Conservation (phyloP, 2,329 filamentous ascomycete genomes). For the Neofusicoccum ribis region DNA sequence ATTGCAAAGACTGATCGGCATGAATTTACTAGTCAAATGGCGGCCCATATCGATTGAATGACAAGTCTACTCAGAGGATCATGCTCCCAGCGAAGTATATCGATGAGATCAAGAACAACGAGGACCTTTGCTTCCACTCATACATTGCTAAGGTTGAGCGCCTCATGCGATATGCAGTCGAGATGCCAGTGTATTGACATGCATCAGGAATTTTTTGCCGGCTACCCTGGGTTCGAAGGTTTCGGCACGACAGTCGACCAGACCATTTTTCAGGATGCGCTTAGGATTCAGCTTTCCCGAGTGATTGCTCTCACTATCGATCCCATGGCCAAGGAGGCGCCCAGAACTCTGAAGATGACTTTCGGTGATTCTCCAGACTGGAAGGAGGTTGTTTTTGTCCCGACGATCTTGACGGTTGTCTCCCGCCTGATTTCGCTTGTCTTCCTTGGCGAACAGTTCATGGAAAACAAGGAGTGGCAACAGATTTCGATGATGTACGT, state of each 20-base stretch:
- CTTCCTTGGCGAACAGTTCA: not conserved
- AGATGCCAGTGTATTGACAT: not conserved
- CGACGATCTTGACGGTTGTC: not conserved
- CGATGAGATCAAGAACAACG: not conserved
- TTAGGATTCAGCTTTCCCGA: not conserved
- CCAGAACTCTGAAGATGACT: not conserved
- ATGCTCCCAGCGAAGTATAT: not conserved
- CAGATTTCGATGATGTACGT: slow-evolving; percentile 30
- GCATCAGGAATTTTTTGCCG: not conserved
- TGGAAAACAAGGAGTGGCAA: slow-evolving; percentile 40
- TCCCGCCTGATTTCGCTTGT: not conserved
- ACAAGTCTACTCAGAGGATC: not conserved
- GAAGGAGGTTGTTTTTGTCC: not conserved
- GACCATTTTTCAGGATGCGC: not conserved
- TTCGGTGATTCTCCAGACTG: not conserved
- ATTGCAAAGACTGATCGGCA: not conserved
- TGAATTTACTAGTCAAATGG: not conserved
- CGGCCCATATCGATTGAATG: not conserved
- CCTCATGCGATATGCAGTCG: not conserved
- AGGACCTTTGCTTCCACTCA: not conserved
- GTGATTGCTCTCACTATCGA: not conserved
- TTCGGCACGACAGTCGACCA: not conserved
- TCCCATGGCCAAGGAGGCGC: not conserved
- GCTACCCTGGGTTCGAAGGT: not conserved
- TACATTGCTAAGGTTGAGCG: not conserved